Base-by-base conservation (phyloP, 2,329 filamentous ascomycete species). In the Tolypocladium ophioglossoides region DNA sequence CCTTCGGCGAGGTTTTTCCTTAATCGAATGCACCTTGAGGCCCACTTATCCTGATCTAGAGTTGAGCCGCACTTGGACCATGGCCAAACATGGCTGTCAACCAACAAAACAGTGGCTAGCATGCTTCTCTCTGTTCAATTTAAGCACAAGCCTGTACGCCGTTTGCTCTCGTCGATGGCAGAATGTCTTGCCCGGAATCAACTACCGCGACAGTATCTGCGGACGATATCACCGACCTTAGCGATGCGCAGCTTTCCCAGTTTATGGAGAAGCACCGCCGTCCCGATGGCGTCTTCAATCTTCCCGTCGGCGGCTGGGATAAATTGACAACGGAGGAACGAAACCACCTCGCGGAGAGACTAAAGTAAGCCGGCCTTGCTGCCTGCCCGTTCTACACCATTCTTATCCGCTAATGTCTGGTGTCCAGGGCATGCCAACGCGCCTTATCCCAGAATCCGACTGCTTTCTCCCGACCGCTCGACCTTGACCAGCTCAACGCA, bases 401-500 rank as follows among this genome's bases (percentile, higher is more conserved):
- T n/a, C 11, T 8, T 2, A 20, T 48, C 32, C 34, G 18, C 51
- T 40, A 20, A 57, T 39, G 32, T 47, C 16, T 18, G n/a, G 32
- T 34, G 9, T 34, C 24, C 16, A 54, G 32, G 38, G 52, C 51
- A 11, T 48, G 38, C 30, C 16, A 56, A 37, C 50, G 35, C 14
- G n/a, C 7, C 35, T 9, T 41, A 46, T n/a, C 40, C 18, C 4
- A 20, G 32, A 37, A 27, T 10, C 51, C 39, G 10, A 27, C 27
- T n/a, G 7, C 49, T 54, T 30, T 48, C 0, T 50, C 6, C 22
- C 56, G 57, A 27, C 56, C 58, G 16, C 57, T 63, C 24, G 54
- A 64, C 53, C 58, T 63, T 8, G 53, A 57, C 38, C 54, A 54
- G 27, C 54, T 63, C 4, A 52, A 64, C 49, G 55, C 55, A 12